phyloP scores from a whole-genome alignment of 805 yeast species.

The Helenozyma rhizophorensis region DNA sequence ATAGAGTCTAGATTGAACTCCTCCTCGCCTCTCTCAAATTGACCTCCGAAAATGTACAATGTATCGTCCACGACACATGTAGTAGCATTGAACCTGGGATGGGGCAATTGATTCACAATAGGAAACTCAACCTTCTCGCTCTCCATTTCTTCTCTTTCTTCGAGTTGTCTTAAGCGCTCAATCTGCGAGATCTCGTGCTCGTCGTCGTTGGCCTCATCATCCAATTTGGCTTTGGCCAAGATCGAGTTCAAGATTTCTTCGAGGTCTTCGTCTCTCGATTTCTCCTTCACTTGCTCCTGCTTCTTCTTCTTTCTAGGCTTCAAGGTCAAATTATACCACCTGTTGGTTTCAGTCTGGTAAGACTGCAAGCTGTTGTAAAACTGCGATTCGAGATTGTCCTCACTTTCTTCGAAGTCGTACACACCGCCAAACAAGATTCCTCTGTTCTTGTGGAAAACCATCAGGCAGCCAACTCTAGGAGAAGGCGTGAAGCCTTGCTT shows the following conservation, averaged over 20 bases:
- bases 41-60: slow-evolving; percentile 83
- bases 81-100: slow-evolving; percentile 82
- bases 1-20: slow-evolving; percentile 83
- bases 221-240: slow-evolving; percentile 66
- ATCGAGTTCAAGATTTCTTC: slow-evolving; percentile 76
- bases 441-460: slow-evolving; percentile 85
- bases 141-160: slow-evolving; percentile 39
- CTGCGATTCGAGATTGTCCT: slow-evolving; percentile 79
- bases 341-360: slow-evolving; percentile 78
- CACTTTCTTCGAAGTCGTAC: slow-evolving; percentile 91
- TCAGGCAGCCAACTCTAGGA: slow-evolving; percentile 91
- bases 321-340: slow-evolving; percentile 77
- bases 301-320: slow-evolving; percentile 57
- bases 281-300: slow-evolving; percentile 34
- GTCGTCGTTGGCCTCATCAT: slow-evolving; percentile 47
- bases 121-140: slow-evolving; percentile 48
- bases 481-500: slow-evolving; percentile 89
- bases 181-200: slow-evolving; percentile 33
- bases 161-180: slow-evolving; percentile 31
- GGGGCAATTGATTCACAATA: slow-evolving; percentile 65
- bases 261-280: slow-evolving; percentile 69
- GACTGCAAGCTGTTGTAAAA: slow-evolving; percentile 79
- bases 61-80: slow-evolving; percentile 82
- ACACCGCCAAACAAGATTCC: slow-evolving; percentile 96
- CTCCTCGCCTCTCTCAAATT: slow-evolving; percentile 82